Conservation (phyloP, 75 land plant genomes). For the Sequoiadendron giganteum region DNA sequence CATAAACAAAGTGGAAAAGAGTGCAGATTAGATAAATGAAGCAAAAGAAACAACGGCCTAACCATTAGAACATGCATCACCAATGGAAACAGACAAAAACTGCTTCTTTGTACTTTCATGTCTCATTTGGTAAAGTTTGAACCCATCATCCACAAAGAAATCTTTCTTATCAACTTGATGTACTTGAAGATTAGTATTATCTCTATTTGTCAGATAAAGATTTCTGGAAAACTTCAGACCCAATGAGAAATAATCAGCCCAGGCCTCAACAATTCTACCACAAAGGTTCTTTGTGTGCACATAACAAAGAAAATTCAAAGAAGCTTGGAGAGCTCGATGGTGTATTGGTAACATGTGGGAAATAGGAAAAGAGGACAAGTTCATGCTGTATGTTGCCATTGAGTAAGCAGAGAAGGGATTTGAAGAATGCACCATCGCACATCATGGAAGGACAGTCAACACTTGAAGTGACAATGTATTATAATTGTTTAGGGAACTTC, state of each 20-base stretch:
- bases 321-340: too few relatives aligned
- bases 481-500: too few relatives aligned
- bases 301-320: too few relatives aligned
- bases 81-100: background rate
- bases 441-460: too few relatives aligned
- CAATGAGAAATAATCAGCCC: slow-evolving; percentile 45
- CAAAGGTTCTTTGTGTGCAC: slow-evolving; percentile 41
- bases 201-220: background rate
- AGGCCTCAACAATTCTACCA: slow-evolving; percentile 26
- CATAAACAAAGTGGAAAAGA: slow-evolving; percentile 58
- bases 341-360: too few relatives aligned
- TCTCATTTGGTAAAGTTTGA: slow-evolving; percentile 1
- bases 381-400: too few relatives aligned
- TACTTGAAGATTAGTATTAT: background rate
- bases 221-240: slow-evolving; percentile 27
- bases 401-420: too few relatives aligned
- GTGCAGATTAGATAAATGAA: slow-evolving; percentile 38
- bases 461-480: too few relatives aligned
- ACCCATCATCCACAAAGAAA: background rate
- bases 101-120: background rate
- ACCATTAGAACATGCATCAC: slow-evolving; percentile 7
- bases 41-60: slow-evolving; percentile 30
- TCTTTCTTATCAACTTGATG: background rate
- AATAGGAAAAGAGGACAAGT: too few relatives aligned
- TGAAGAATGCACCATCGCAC: too few relatives aligned